Conservation (phyloP, 2,329 filamentous ascomycete genomes). For the Ophiocordyceps robertsii region DNA sequence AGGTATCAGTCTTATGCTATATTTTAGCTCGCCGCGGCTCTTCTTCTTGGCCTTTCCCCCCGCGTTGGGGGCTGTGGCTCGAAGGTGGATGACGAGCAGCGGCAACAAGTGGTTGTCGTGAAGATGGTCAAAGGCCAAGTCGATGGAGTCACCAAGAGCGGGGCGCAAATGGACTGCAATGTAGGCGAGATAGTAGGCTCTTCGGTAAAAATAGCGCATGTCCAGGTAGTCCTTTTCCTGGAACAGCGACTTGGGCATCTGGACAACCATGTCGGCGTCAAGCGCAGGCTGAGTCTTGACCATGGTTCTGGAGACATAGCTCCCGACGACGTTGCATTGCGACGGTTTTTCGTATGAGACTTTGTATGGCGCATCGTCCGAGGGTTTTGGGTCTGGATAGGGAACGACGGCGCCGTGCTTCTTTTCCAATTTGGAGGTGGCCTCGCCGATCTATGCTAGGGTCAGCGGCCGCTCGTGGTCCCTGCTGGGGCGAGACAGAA, state of each 20-base stretch:
- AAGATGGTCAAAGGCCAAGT: slow-evolving; percentile 49
- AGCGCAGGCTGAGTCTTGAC: slow-evolving; percentile 45
- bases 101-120: slow-evolving; percentile 69
- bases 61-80: slow-evolving; percentile 5
- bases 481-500: not conserved
- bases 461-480: slow-evolving; percentile 4
- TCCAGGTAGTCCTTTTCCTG: slow-evolving; percentile 93
- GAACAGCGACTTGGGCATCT: slow-evolving; percentile 69
- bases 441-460: slow-evolving; percentile 47
- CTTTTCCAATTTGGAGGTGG: slow-evolving; percentile 52
- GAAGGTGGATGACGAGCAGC: slow-evolving; percentile 36
- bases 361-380: slow-evolving; percentile 67
- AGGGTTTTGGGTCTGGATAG: slow-evolving; percentile 69
- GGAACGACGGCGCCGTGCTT: slow-evolving; percentile 60
- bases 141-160: slow-evolving; percentile 36
- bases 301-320: slow-evolving; percentile 67
- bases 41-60: slow-evolving; percentile 7
- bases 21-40: slow-evolving; percentile 23
- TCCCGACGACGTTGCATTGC: slow-evolving; percentile 78
- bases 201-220: slow-evolving; percentile 86
- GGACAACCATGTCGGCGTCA: slow-evolving; percentile 70
- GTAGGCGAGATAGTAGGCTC: slow-evolving; percentile 81
- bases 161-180: slow-evolving; percentile 58
- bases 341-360: slow-evolving; percentile 63
- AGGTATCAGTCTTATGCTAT: slow-evolving; percentile 63